These are phyloP conservation scores for Prunus yedoensis DNA, from an alignment of 331 rosid species.

Conservation along the genomic window DNA sequence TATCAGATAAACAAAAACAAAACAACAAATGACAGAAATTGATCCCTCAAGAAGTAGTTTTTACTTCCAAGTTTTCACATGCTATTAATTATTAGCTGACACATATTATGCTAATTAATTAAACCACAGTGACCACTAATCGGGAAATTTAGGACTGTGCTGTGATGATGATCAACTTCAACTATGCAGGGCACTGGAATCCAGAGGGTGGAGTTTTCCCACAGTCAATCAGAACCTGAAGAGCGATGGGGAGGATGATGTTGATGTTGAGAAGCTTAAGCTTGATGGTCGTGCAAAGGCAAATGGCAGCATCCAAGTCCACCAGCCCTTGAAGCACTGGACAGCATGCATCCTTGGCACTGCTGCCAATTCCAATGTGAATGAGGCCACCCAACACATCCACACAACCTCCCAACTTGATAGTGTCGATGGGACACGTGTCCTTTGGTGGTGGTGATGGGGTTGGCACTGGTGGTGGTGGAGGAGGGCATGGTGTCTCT, in stretches of 20 bases:
- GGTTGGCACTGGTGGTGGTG: slow-evolving; percentile 26
- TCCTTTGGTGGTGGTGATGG: slow-evolving; percentile 30
- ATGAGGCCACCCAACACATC: slow-evolving; percentile 81
- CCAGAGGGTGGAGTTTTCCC: slow-evolving; percentile 75
- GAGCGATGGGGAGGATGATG: slow-evolving; percentile 69
- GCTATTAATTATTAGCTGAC: neutral
- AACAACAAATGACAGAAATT: neutral
- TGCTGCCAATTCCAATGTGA: slow-evolving; percentile 73
- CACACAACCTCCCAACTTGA: slow-evolving; percentile 78
- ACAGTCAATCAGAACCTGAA: slow-evolving; percentile 76
- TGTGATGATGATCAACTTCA: neutral
- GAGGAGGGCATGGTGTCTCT: slow-evolving; percentile 33
- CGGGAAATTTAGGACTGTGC: neutral
- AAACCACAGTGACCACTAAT: neutral
- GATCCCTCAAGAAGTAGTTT: neutral
- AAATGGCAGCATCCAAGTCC: slow-evolving; percentile 80
- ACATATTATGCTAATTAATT: neutral
- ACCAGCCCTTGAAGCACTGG: slow-evolving; percentile 68
- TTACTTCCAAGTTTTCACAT: neutral
- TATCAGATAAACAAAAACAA: neutral
- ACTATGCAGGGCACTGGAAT: slow-evolving; percentile 49
- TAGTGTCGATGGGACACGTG: slow-evolving; percentile 70
- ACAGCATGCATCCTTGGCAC: slow-evolving; percentile 69
- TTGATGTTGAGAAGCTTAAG: slow-evolving; percentile 66
- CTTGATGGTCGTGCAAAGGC: slow-evolving; percentile 84